These are phyloP conservation scores for Podospora appendiculata DNA, from an alignment of 495 filamentous ascomycete genomes.

Conservation along the genomic window DNA sequence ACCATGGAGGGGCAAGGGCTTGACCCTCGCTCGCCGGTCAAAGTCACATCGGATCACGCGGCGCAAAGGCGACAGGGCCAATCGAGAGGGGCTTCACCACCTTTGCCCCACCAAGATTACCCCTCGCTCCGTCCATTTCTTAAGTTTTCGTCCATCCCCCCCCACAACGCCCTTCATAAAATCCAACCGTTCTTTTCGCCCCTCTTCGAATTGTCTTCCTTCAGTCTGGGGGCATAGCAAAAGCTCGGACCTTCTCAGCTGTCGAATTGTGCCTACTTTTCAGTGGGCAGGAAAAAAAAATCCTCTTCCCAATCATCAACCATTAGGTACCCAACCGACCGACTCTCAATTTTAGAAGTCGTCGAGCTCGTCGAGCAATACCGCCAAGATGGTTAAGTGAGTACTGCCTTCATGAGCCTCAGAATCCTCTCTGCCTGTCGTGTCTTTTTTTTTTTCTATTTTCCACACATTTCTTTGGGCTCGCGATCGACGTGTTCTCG, in stretches of 20 bases:
- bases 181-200: background rate
- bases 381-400: conserved; percentile 99
- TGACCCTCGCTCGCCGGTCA: conserved; percentile 19
- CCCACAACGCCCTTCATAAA: background rate
- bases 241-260: conserved; percentile 14
- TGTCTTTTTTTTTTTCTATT: conserved; percentile 8
- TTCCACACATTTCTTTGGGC: background rate
- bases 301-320: conserved; percentile 17
- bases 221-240: conserved; percentile 22
- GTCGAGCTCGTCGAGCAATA: conserved; percentile 37
- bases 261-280: conserved; percentile 4
- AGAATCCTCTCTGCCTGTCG: conserved; percentile 8
- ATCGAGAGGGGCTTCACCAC: conserved; percentile 15
- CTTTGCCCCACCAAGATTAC: conserved; percentile 23
- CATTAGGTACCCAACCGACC: conserved; percentile 2
- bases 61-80: conserved; percentile 17
- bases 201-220: conserved; percentile 13
- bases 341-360: too few relatives aligned
- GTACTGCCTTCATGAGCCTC: conserved; percentile 31
- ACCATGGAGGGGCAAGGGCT: conserved; percentile 25
- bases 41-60: conserved; percentile 18
- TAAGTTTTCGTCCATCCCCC: conserved; percentile 5
- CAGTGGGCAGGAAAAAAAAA: conserved; percentile 13
- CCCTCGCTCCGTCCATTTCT: conserved; percentile 20
- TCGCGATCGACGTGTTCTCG: conserved; percentile 3